Base-by-base conservation (phyloP, 192 early-diverging fungal genomes). In the Gryganskiella cystojenkinii region DNA sequence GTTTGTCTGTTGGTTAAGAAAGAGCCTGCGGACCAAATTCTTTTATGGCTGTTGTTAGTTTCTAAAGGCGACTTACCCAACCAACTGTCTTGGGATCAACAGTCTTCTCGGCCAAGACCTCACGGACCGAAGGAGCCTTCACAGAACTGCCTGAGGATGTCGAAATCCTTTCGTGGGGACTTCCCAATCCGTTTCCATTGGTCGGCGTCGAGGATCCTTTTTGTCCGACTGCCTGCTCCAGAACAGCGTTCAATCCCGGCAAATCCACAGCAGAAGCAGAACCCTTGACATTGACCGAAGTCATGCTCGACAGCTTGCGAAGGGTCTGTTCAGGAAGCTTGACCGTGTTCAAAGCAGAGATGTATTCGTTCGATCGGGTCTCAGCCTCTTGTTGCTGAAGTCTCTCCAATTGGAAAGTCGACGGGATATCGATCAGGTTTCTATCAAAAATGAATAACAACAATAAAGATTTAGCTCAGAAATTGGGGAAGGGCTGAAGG, bases 381-480 rank as follows among this genome's bases (percentile, higher is more conserved):
- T 64, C 60, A 28, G 61, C 74, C 45, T 64, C 74, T 31, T 78
- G 66, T 28, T 69, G 74, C 56, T 78, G 65, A 27, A 78, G 45
- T 25, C 74, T 67, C 58, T 78, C 74, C 30, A 78, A 13, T 9
- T 78, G 74, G 24, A 78, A 47, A 25, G 74, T 69, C n/a, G 74
- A 78, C 20, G 74, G 74, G 28, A 78, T 78, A 28, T 78, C 74
- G 62, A 78, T 78, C 45, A 78, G 42, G 40, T 69, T 69, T 56
- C 74, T 78, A 33, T 13, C 43, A 56, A 4, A 35, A 19, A 4
- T 14, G 11, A 40, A 51, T 4, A 34, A 20, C 0, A 20, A 15
- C 11, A 35, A 20, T 0, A 56, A 22, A 31, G 55, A 19, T 25
- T 56, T 0, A 35, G 55, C 3, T n/a, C n/a, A 35, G 14, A 1